Evolutionary conservation across 2,329 filamentous ascomycete genomes (phyloP), one percentile per base, ranked within the genome.

Genomic region (Cladosporium sp.): DNA sequence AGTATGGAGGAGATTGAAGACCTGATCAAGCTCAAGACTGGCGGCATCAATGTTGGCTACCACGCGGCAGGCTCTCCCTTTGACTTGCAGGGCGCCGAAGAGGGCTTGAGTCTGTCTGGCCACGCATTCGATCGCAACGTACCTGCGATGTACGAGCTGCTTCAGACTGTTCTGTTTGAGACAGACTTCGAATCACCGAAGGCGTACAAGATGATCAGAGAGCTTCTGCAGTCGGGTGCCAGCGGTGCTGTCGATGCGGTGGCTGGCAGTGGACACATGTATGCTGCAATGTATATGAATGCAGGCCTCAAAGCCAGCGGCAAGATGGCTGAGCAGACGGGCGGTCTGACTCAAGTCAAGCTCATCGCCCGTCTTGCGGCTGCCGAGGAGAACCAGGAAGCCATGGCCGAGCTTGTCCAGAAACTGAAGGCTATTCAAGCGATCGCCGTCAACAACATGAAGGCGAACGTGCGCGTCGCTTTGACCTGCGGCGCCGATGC

Each of bases 1-100:
- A 84, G 84, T 0, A 96, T 95, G 86, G 93, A 96, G 68, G 85
- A 96, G 68, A 81, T 97, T 48, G 93, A 98, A 70, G 93, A 97
- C 65, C 72, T 91, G 52, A 96, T 98, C 69, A 97, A 97, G 70
- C 79, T 97, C 31, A 95, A 95, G 74, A 97, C 93, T 1, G 93
- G 93, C 16, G 93, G 93, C 9, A 81, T 98, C 35, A 87, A 85
- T 2, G 84, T 95, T 13, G 84, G 86, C 1, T 91, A 95, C 61
- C 87, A 95, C 70, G 82, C 86, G n/a, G 84, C 86, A 0, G 82
- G 91, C 0, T 89, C 84, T 2, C 89, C 92, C 0, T 79, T 78
- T 1, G 82, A 92, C 59, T 82, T 88, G 51, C 77, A 80, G 31
- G 75, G 79, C 22, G 86, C 84, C 8, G 83, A 81, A 14, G 93